These are phyloP conservation scores for Miamiensis avidus DNA, from an alignment of 169 alveolate species.

Conservation along the genomic window DNA sequence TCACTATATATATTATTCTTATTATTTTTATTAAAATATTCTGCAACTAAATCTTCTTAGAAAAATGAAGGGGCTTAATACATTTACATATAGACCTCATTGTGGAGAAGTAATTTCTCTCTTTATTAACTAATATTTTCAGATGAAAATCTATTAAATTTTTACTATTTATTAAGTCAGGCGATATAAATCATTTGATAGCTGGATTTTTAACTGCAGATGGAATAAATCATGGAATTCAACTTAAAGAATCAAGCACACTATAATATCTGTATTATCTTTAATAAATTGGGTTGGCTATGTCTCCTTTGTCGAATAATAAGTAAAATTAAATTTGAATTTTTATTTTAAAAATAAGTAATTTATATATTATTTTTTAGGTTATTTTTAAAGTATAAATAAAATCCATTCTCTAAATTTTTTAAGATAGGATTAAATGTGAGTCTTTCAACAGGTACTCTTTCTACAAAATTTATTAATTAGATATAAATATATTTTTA, in stretches of 20 bases:
- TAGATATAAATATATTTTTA: too few relatives aligned
- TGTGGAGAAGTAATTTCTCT: slow-evolving; percentile 84
- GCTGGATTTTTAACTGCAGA: slow-evolving; percentile 86
- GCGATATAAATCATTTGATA: slow-evolving; percentile 87
- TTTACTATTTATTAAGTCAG: slow-evolving; percentile 45
- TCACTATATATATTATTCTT: slow-evolving; percentile 92
- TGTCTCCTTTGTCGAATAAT: slow-evolving; percentile 94
- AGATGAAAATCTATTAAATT: too few relatives aligned
- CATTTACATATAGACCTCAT: slow-evolving; percentile 88
- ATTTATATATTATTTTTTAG: neutral
- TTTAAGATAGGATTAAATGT: slow-evolving; percentile 91
- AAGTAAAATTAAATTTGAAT: slow-evolving; percentile 59
- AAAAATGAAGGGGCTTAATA: slow-evolving; percentile 78
- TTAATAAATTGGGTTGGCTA: slow-evolving; percentile 91
- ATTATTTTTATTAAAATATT: slow-evolving; percentile 90
- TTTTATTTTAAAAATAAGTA: too few relatives aligned
- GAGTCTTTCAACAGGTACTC: slow-evolving; percentile 79
- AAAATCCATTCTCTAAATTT: slow-evolving; percentile 86
- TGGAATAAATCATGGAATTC: slow-evolving; percentile 90
- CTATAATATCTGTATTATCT: slow-evolving; percentile 88
- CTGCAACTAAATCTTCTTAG: slow-evolving; percentile 84
- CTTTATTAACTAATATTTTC: neutral
- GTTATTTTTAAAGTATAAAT: slow-evolving; percentile 34
- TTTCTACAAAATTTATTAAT: too few relatives aligned
- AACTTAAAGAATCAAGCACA: slow-evolving; percentile 80